phyloP scores from a whole-genome alignment of 2,329 filamentous ascomycete species.

The Botryosphaeria agaves region DNA sequence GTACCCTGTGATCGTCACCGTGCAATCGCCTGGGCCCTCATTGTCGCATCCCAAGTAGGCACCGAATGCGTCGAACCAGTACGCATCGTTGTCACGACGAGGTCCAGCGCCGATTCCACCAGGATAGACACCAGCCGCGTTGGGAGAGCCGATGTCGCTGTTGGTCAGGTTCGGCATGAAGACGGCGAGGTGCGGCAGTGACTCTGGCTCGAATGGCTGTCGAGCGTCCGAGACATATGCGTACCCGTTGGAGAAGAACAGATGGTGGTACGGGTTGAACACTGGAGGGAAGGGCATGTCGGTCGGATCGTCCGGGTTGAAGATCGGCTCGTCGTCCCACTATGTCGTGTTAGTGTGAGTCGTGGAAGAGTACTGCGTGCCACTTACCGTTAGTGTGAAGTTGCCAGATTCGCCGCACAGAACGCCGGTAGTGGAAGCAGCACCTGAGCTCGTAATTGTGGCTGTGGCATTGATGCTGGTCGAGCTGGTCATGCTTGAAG shows the following conservation, averaged over 20 bases:
- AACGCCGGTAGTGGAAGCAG: too few relatives aligned
- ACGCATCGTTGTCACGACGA: conserved; percentile 22
- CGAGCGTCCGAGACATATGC: conserved; percentile 27
- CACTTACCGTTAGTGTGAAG: conserved; percentile 16
- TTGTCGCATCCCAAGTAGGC: conserved; percentile 31
- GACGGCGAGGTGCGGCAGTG: conserved; percentile 28
- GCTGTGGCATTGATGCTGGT: too few relatives aligned
- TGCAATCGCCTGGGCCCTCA: conserved; percentile 19
- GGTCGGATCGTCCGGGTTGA: conserved; percentile 11
- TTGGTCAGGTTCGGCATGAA: conserved; percentile 17
- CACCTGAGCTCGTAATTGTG: too few relatives aligned
- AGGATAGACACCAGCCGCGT: conserved; percentile 16
- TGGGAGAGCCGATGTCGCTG: conserved; percentile 11
- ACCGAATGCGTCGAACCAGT: conserved; percentile 32
- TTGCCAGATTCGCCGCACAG: conserved; percentile 27
- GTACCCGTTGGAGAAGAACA: conserved; percentile 33
- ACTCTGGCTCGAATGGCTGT: conserved; percentile 26
- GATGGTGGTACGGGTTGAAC: conserved; percentile 31
- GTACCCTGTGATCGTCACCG: conserved; percentile 27
- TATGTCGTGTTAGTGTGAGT: conserved; percentile 7
- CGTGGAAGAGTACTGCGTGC: conserved; percentile 8
- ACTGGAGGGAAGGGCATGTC: conserved; percentile 18
- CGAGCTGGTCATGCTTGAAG: too few relatives aligned
- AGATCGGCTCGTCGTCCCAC: conserved; percentile 19
- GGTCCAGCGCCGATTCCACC: conserved; percentile 31